phyloP scores from a whole-genome alignment of 139 green algal species.

The Marvania coccoides region DNA sequence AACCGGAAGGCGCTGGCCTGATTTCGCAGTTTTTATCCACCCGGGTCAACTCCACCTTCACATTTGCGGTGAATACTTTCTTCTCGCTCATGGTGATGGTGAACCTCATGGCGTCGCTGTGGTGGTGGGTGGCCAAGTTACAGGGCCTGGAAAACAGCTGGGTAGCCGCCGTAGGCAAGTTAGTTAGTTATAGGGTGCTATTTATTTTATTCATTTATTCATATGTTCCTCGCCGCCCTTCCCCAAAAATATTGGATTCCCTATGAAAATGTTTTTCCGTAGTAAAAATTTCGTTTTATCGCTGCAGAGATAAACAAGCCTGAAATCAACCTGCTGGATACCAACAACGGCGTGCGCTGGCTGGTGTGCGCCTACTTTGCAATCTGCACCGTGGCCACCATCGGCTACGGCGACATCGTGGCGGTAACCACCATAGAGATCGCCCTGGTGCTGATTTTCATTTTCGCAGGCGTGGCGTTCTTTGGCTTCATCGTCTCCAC shows the following conservation, averaged over 20 bases:
- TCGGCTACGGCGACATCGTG: slow-evolving; percentile 19
- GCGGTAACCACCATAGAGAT: not conserved
- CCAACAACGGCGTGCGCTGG: not conserved
- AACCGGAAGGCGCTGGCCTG: not conserved
- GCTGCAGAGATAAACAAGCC: not conserved
- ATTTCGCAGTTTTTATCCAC: not conserved
- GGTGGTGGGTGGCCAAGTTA: slow-evolving; percentile 13
- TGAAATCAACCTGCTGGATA: not conserved
- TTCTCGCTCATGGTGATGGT: slow-evolving; percentile 15
- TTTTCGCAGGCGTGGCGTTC: slow-evolving; percentile 9
- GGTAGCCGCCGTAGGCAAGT: not conserved
- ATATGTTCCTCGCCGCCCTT: too few relatives aligned
- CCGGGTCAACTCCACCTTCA: not conserved
- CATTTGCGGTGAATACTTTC: not conserved
- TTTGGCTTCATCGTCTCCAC: slow-evolving; percentile 18
- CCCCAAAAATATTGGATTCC: too few relatives aligned
- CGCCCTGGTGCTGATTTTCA: not conserved
- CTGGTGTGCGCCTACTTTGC: slow-evolving; percentile 17
- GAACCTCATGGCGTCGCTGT: slow-evolving; percentile 16
- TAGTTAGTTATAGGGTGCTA: not conserved
- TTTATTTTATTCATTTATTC: too few relatives aligned
- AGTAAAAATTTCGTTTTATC: too few relatives aligned
- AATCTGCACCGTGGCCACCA: slow-evolving; percentile 10
- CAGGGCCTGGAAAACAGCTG: slow-evolving; percentile 19
- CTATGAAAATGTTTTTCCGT: too few relatives aligned